These are phyloP conservation scores for Phalaenopsis aphrodite DNA, from an alignment of 106 monocot species.

Conservation along the genomic window DNA sequence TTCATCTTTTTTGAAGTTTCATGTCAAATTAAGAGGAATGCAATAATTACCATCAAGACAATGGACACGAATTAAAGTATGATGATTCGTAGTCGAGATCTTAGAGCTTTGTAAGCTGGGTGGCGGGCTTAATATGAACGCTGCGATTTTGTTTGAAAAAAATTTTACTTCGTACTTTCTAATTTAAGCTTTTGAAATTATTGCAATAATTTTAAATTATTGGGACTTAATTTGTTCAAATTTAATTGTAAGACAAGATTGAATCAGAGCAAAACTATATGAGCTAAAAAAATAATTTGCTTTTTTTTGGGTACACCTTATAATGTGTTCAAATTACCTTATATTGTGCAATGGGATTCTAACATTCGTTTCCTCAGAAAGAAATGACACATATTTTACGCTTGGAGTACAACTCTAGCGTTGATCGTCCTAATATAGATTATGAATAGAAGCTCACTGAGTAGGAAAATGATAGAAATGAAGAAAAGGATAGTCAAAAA, in stretches of 20 bases:
- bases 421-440: constrained; percentile 69
- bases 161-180: too few species aligned
- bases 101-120: too few species aligned
- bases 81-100: too few species aligned
- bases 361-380: constrained; percentile 34
- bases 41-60: too few species aligned
- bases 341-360: not conserved
- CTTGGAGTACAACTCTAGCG: constrained; percentile 59
- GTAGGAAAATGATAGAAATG: constrained; percentile 78
- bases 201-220: not conserved
- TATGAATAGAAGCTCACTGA: constrained; percentile 63
- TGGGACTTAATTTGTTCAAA: not conserved
- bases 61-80: too few species aligned
- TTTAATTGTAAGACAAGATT: not conserved
- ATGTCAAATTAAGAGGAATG: too few species aligned
- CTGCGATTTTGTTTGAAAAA: too few species aligned
- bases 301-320: not conserved
- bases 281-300: not conserved
- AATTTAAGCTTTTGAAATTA: too few species aligned
- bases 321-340: not conserved
- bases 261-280: not conserved
- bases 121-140: too few species aligned
- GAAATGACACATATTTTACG: constrained; percentile 45
- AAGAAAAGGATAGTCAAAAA: constrained; percentile 59
- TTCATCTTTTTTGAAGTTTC: too few species aligned